Conservation (phyloP, 2,329 filamentous ascomycete species). For the Ceratocystis harringtonii region DNA sequence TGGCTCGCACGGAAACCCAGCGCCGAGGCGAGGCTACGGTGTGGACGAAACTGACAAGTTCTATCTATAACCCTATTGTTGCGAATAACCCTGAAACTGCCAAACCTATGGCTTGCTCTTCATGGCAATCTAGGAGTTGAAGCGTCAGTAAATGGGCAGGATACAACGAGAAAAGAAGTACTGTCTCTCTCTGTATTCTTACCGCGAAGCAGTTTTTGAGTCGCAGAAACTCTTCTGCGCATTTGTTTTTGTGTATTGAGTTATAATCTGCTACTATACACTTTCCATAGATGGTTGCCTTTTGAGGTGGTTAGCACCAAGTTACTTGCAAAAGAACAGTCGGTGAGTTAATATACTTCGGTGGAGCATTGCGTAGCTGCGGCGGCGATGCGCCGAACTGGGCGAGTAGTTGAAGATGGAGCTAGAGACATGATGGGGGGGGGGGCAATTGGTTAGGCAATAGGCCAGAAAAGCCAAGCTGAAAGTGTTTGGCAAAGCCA, state of each 20-base stretch:
- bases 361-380: constrained; percentile 41
- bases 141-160: not conserved
- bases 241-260: constrained; percentile 81
- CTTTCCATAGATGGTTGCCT: constrained; percentile 80
- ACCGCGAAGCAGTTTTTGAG: constrained; percentile 83
- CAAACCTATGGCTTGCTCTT: constrained; percentile 1
- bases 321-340: not conserved
- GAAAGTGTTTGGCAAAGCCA: too few species aligned
- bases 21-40: too few species aligned
- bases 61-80: not conserved
- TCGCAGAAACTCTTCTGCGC: constrained; percentile 65
- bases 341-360: constrained; percentile 29
- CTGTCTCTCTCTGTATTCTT: not conserved
- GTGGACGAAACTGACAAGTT: too few species aligned
- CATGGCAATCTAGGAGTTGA: not conserved
- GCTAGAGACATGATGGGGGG: constrained; percentile 16
- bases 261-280: constrained; percentile 87
- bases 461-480: not conserved
- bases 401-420: constrained; percentile 25
- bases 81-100: not conserved
- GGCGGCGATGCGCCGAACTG: constrained; percentile 40
- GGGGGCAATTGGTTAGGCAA: not conserved
- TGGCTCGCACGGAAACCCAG: too few species aligned
- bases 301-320: not conserved
- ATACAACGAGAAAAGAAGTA: not conserved